Base-by-base conservation (phyloP, 2,329 filamentous ascomycete species). In the Thelonectria blattea region DNA sequence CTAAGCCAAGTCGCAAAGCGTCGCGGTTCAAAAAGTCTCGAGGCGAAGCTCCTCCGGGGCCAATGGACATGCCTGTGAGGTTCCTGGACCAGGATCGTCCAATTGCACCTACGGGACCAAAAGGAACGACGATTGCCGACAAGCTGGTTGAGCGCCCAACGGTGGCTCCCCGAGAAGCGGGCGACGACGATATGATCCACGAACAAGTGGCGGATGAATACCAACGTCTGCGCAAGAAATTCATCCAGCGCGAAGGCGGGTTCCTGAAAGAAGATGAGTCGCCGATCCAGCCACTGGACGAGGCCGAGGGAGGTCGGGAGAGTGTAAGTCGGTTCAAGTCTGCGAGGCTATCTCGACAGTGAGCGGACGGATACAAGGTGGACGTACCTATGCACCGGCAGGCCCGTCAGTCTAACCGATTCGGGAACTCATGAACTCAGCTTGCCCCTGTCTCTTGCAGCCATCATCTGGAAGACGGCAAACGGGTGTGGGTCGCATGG, bases 121-220 rank as follows among this genome's bases (percentile, higher is more conserved):
- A 81, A 56, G 83, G 83, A 30, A 72, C 74, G 53, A 85, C 88
- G 1, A 74, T 94, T 6, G 85, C 90, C 20, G 80, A 86, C 27
- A 83, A 75, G 3, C 71, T 90, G 15, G 74, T 88, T 20, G 87
- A 90, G 73, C 82, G 83, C 42, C 78, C 82, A 45, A 72, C 76
- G 9, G 57, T 64, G 5, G 61, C 65, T 30, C 69, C 74, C 24
- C 58, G 67, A n/a, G 59, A 67, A 61, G 85, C 86, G 0, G 85
- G 91, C 66, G 88, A 91, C 65, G 82, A 87, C 18, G 66, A 70
- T n/a, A 79, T 93, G 30, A 81, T 94, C 52, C 85, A 90, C 54
- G 88, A 91, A 63, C 90, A 96, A 74, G 88, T 96, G 14, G 89
- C 91, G 8, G 85, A 87, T 39, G 91, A 96, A 72, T 96, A 96